Evolutionary conservation across 768 basidiomycete species (phyloP), one percentile per base, ranked within the genome.

Genomic region (Phaeolepiota aurea): DNA sequence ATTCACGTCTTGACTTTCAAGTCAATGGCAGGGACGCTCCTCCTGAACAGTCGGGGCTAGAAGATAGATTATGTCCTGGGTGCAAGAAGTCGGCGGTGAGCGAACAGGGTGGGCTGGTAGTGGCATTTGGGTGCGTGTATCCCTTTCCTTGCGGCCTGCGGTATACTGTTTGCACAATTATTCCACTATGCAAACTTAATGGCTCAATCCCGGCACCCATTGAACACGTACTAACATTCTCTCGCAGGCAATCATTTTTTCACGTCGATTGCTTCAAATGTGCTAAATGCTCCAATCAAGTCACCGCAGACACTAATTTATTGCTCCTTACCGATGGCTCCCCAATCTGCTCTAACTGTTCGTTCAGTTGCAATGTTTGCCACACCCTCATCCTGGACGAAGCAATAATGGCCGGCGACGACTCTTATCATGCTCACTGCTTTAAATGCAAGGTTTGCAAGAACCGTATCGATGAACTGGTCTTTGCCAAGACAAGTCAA

Each of bases 371-470:
- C 72, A 94, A 85, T 55, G 84, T 97, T 43, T 99, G 96, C 66
- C 81, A 82, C 34, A 79, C 79, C 42, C 88, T 92, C 33, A 99
- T 99, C 48, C 82, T 93, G 42, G 93, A 99, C 65, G 96, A 99
- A 56, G 96, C 96, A 7, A 97, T 98, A 60, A 97, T 99, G 89
- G 94, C 96, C 4, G 96, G 91, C 45, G 92, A 99, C 61, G 96
- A 98, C 57, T 90, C 91, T 0, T 99, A 98, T 53, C 96, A 98
- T 58, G 93, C 96, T 3, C 87, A 92, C 48, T 99, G 96, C 65
- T 99, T 99, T 71, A 93, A 94, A 51, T 99, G 96, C 68, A 85
- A 89, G 54, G 84, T 91, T 38, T 99, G 96, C 68, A 79, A 78
- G 58, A 84, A 86, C 56, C 76, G 90, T 43, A 99, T 99, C 48